These are phyloP conservation scores for Acrocalymma vagum DNA, from an alignment of 2,329 filamentous ascomycete genomes.

Conservation along the genomic window DNA sequence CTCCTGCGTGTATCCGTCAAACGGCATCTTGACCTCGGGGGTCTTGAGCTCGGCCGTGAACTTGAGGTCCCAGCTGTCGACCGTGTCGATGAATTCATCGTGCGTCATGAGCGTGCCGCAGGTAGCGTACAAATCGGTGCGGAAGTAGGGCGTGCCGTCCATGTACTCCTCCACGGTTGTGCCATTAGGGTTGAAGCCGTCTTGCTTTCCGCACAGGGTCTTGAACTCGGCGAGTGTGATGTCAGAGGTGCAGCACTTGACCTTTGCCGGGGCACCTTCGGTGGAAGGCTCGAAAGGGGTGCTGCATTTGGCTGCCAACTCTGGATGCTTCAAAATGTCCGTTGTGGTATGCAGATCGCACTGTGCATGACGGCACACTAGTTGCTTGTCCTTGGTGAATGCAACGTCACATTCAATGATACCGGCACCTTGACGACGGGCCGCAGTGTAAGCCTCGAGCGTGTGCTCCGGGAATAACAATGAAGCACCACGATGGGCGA, in stretches of 20 bases:
- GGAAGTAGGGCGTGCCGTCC: slow-evolving; percentile 66
- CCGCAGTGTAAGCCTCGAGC: slow-evolving; percentile 38
- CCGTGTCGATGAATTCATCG: slow-evolving; percentile 68
- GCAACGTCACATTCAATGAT: slow-evolving; percentile 49
- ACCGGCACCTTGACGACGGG: slow-evolving; percentile 44
- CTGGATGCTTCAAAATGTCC: slow-evolving; percentile 43
- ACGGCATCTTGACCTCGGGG: slow-evolving; percentile 74
- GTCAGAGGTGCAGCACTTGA: slow-evolving; percentile 76
- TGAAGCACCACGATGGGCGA: slow-evolving; percentile 46
- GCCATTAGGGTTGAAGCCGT: slow-evolving; percentile 69
- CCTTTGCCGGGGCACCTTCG: slow-evolving; percentile 59
- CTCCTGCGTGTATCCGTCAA: slow-evolving; percentile 70
- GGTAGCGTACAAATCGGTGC: slow-evolving; percentile 71
- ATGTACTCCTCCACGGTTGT: slow-evolving; percentile 67
- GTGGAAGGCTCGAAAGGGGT: slow-evolving; percentile 43
- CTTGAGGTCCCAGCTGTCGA: slow-evolving; percentile 65
- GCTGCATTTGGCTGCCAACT: slow-evolving; percentile 46
- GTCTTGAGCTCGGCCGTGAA: slow-evolving; percentile 65
- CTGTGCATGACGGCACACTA: slow-evolving; percentile 48
- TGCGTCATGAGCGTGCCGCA: slow-evolving; percentile 71
- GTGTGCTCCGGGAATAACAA: slow-evolving; percentile 49
- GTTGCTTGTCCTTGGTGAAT: slow-evolving; percentile 47
- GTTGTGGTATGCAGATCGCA: slow-evolving; percentile 50
- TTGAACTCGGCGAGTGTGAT: slow-evolving; percentile 74
- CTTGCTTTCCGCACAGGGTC: slow-evolving; percentile 71